Conservation (phyloP, 371 early-diverging fungal species). For the Cokeromyces recurvatus region DNA sequence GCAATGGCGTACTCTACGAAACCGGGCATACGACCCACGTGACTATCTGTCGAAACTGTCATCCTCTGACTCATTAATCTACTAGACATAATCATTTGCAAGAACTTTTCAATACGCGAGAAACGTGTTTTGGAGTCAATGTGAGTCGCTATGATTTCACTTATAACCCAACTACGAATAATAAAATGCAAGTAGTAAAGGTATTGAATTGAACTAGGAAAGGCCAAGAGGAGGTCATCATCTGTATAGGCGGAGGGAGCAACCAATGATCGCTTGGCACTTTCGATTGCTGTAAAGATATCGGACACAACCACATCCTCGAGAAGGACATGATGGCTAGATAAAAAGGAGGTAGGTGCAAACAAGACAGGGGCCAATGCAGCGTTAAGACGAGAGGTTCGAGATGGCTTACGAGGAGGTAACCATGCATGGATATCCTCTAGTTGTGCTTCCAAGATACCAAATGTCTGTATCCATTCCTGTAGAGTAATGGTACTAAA, state of each 20-base stretch:
- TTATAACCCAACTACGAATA: slow-evolving; percentile 71
- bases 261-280: slow-evolving; percentile 35
- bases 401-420: slow-evolving; percentile 51
- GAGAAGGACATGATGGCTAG: slow-evolving; percentile 20
- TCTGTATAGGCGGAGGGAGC: slow-evolving; percentile 35
- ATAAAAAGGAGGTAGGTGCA: slow-evolving; percentile 23
- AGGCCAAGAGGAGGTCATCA: slow-evolving; percentile 48
- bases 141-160: slow-evolving; percentile 50
- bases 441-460: slow-evolving; percentile 69
- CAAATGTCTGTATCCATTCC: slow-evolving; percentile 73
- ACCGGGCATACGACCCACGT: slow-evolving; percentile 52
- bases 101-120: slow-evolving; percentile 57
- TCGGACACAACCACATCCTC: slow-evolving; percentile 64
- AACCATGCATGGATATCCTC: slow-evolving; percentile 71
- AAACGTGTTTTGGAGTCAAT: slow-evolving; percentile 52
- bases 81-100: slow-evolving; percentile 57
- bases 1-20: slow-evolving; percentile 77
- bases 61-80: slow-evolving; percentile 30
- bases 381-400: slow-evolving; percentile 37
- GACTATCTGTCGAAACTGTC: slow-evolving; percentile 27
- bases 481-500: slow-evolving; percentile 60
- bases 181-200: slow-evolving; percentile 66
- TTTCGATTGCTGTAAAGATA: slow-evolving; percentile 62
- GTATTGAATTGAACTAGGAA: slow-evolving; percentile 69
- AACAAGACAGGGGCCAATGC: slow-evolving; percentile 23